Evolutionary conservation across 2,329 filamentous ascomycete species (phyloP), one percentile per base, ranked within the genome.

Genomic region (Hypoxylon sp.): DNA sequence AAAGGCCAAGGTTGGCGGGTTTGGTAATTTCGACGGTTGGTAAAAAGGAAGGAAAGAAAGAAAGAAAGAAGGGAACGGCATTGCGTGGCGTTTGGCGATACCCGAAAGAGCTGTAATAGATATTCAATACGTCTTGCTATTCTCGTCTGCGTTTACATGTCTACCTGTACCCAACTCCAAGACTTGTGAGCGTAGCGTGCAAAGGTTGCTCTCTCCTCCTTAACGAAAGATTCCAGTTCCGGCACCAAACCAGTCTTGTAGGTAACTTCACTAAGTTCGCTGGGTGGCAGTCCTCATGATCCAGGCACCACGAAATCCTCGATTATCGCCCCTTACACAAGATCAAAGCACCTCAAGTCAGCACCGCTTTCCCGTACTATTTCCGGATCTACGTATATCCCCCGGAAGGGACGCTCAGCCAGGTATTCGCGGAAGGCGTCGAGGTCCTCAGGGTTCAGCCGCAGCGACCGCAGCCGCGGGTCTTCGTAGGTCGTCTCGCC

Each of bases 11-110:
- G 81, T 79, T 20, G 85, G 86, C 10, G 92, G 92, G 0, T 99
- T 98, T 80, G 93, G 94, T 2, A 96, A 97, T 75, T 99, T 99
- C 74, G 93, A 97, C 75, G 84, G 79, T 31, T 99, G 95, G 94
- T 97, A 79, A 78, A n/a, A n/a, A n/a, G n/a, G n/a, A n/a, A n/a
- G n/a, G n/a, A n/a, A n/a, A n/a, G n/a, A n/a, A n/a, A n/a, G n/a
- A n/a, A n/a, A n/a, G n/a, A n/a, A n/a, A n/a, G n/a, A n/a, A 62
- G 20, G 43, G 45, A 7, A 49, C 57, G 55, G 46, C 63, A 66
- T 64, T 52, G 50, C 58, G 31, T 48, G 63, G 61, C 63, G 63
- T 62, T 61, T 38, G 59, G 57, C 47, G 62, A 64, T 66, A 66
- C 53, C 61, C 61, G n/a, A 43, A 8, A 18, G 41, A 45, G 18